Evolutionary conservation across 78 protist genomes (phyloP).

Genomic region (Dictyostelium citrinum): DNA sequence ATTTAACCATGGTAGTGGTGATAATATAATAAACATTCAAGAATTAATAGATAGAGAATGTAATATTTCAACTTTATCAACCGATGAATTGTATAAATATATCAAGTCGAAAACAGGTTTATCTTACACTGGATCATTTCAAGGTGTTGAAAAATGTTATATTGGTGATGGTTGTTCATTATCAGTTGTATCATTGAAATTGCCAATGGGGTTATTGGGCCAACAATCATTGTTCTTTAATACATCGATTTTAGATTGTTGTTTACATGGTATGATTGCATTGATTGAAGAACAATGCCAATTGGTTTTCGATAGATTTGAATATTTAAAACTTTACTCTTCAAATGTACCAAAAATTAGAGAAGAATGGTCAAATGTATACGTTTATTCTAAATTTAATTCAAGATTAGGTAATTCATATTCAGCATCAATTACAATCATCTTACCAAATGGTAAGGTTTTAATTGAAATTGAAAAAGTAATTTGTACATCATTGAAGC

Average conservation of each 20-base stretch:
- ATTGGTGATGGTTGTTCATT: background rate
- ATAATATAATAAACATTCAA: background rate
- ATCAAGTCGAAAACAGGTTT: background rate
- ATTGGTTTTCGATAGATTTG: background rate
- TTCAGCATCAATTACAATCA: background rate
- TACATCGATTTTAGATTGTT: background rate
- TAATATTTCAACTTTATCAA: background rate
- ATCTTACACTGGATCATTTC: background rate
- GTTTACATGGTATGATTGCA: background rate
- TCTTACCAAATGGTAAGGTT: background rate
- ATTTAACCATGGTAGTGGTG: background rate
- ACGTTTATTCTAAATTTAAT: background rate
- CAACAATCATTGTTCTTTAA: background rate
- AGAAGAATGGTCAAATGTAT: background rate
- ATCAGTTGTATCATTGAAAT: background rate
- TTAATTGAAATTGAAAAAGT: background rate
- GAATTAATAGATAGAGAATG: background rate
- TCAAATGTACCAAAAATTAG: background rate
- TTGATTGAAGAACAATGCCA: background rate
- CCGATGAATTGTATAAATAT: background rate
- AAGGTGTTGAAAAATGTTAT: background rate
- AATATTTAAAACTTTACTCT: background rate
- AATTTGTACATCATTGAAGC: background rate
- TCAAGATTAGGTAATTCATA: background rate
- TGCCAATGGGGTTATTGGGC: background rate